These are phyloP conservation scores for Penicillium sp. DNA, from an alignment of 2,329 filamentous ascomycete species.

Conservation along the genomic window DNA sequence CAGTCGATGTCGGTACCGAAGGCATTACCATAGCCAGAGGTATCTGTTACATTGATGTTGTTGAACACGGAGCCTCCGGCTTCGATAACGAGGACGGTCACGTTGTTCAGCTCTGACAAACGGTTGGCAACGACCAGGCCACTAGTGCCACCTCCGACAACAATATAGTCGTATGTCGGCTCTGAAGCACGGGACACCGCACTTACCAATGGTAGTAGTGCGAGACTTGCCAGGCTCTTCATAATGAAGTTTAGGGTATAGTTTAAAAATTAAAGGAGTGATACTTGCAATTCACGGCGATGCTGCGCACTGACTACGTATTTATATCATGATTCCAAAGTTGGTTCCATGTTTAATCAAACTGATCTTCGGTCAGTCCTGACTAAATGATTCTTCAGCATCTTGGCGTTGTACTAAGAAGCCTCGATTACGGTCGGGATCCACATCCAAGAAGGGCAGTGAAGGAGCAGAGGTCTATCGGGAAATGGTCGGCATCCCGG, in stretches of 20 bases:
- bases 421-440: neutral
- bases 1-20: conserved; percentile 43
- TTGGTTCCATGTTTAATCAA: neutral
- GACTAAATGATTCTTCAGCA: neutral
- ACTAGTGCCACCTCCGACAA: conserved; percentile 37
- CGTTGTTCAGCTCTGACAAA: conserved; percentile 30
- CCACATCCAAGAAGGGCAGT: neutral
- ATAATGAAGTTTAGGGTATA: conserved; percentile 4
- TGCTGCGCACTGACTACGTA: neutral
- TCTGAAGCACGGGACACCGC: conserved; percentile 8
- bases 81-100: conserved; percentile 32
- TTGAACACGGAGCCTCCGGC: conserved; percentile 27
- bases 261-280: neutral
- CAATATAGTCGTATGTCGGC: conserved; percentile 30
- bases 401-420: neutral
- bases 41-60: conserved; percentile 31
- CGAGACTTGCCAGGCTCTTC: conserved; percentile 14
- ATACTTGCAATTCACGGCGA: neutral
- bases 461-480: neutral
- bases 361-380: neutral
- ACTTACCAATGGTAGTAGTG: conserved; percentile 14
- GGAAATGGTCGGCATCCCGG: neutral
- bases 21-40: conserved; percentile 22
- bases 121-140: conserved; percentile 37
- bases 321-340: neutral